Conservation (phyloP, 306 rosid species). For the Erythrophleum fordii region DNA sequence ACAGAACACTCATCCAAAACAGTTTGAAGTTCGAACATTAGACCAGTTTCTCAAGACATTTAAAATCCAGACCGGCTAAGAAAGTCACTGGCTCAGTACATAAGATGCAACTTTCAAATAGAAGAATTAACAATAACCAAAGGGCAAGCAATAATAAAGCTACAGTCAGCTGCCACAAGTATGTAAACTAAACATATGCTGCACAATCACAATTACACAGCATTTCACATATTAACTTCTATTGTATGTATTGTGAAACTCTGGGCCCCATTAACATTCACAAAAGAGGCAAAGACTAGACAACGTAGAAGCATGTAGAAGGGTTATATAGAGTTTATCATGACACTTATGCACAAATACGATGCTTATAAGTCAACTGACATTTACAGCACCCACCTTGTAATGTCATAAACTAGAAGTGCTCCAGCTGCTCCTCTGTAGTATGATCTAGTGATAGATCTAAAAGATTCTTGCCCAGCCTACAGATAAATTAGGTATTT, state of each 20-base stretch:
- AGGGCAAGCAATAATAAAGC: background rate
- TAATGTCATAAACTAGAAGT: slow-evolving; percentile 94
- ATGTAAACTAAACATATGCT: background rate
- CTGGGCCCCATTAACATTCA: background rate
- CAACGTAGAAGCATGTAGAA: slow-evolving; percentile 23
- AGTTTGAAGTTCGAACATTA: background rate
- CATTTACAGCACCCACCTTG: slow-evolving; percentile 62
- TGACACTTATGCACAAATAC: slow-evolving; percentile 14
- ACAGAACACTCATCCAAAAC: background rate
- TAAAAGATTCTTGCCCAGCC: slow-evolving; percentile 99
- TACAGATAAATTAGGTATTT: slow-evolving; percentile 44
- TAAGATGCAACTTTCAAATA: background rate
- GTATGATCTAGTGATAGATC: slow-evolving; percentile 96
- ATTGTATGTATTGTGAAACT: background rate
- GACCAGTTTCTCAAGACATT: background rate
- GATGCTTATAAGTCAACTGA: background rate
- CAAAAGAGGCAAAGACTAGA: background rate
- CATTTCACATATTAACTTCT: slow-evolving; percentile 21
- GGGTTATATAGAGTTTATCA: background rate
- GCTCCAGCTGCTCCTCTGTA: slow-evolving; percentile 99
- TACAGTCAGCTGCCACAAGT: background rate
- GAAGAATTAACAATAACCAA: background rate
- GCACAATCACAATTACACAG: background rate
- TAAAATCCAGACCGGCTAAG: background rate
- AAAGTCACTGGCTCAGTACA: background rate